Evolutionary conservation across 495 filamentous ascomycete species (phyloP).

Genomic region (Penicillium cinerascens): DNA sequence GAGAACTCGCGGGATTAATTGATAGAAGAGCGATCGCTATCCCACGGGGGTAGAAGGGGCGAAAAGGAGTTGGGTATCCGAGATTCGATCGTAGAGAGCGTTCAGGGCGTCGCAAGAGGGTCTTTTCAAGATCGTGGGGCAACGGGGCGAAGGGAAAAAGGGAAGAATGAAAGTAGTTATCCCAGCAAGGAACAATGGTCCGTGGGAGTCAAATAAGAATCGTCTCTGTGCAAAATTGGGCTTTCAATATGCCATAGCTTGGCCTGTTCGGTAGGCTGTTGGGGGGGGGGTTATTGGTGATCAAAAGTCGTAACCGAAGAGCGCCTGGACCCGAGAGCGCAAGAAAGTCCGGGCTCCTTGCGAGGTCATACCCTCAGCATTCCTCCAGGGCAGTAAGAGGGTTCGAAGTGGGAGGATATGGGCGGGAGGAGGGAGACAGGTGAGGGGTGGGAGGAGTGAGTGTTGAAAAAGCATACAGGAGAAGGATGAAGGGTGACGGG

Average conservation of each 20-base stretch:
- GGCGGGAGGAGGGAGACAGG: not conserved
- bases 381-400: conserved; percentile 18
- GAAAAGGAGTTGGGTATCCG: conserved; percentile 25
- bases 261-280: conserved; percentile 12
- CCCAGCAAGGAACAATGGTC: conserved; percentile 15
- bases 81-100: conserved; percentile 38
- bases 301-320: conserved; percentile 29
- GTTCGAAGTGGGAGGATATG: conserved; percentile 6
- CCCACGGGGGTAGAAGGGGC: conserved; percentile 3
- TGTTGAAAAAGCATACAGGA: conserved; percentile 24
- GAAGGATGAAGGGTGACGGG: conserved; percentile 23
- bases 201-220: conserved; percentile 15
- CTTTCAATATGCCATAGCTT: conserved; percentile 34
- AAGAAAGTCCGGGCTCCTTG: conserved; percentile 45
- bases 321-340: conserved; percentile 47
- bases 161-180: conserved; percentile 12
- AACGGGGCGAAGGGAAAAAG: conserved; percentile 21
- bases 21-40: conserved; percentile 3
- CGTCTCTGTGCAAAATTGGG: conserved; percentile 16
- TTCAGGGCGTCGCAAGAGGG: conserved; percentile 37
- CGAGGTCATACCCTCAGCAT: conserved; percentile 50
- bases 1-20: not conserved
- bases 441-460: conserved; percentile 12
- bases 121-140: conserved; percentile 38
- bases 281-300: conserved; percentile 16